A percentile compares a stretch with the other conserved stretches of the same genome.
Conservation (phyloP, 2,329 filamentous ascomycete genomes). For the Bisporella sp. region DNA sequence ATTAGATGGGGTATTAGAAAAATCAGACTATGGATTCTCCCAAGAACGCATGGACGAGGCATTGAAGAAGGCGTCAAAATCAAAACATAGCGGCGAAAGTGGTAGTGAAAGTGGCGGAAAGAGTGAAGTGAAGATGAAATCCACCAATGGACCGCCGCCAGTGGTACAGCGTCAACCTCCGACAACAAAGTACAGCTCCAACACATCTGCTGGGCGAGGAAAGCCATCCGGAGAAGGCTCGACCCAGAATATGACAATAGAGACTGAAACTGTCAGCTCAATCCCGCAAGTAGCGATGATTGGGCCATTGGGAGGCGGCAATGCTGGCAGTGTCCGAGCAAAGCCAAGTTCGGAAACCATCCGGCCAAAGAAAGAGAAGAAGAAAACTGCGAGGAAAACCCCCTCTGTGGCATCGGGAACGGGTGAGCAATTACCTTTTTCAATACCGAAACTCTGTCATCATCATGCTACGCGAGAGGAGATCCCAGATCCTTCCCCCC, state of each 20-base stretch:
- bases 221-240: constrained; percentile 66
- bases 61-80: constrained; percentile 32
- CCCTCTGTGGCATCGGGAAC: constrained; percentile 63
- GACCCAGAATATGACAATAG: constrained; percentile 87
- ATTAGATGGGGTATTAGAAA: constrained; percentile 42
- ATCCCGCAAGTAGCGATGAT: constrained; percentile 77
- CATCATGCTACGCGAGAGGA: constrained; percentile 28
- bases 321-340: constrained; percentile 67
- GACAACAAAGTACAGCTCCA: constrained; percentile 56
- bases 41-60: constrained; percentile 24
- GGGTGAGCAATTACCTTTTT: constrained; percentile 48
- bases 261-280: constrained; percentile 91
- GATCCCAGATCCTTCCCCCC: constrained; percentile 11
- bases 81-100: constrained; percentile 47
- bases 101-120: constrained; percentile 61
- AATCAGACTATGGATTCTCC: constrained; percentile 33
- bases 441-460: constrained; percentile 33
- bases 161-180: constrained; percentile 45
- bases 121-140: constrained; percentile 33
- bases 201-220: constrained; percentile 55
- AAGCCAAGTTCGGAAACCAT: constrained; percentile 96
- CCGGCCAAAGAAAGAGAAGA: constrained; percentile 88
- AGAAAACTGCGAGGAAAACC: constrained; percentile 69
- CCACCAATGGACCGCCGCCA: constrained; percentile 31
- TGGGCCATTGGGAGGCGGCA: constrained; percentile 59